Conservation (phyloP, 1,139 yeast genomes). For the Ogataea hybrid region DNA sequence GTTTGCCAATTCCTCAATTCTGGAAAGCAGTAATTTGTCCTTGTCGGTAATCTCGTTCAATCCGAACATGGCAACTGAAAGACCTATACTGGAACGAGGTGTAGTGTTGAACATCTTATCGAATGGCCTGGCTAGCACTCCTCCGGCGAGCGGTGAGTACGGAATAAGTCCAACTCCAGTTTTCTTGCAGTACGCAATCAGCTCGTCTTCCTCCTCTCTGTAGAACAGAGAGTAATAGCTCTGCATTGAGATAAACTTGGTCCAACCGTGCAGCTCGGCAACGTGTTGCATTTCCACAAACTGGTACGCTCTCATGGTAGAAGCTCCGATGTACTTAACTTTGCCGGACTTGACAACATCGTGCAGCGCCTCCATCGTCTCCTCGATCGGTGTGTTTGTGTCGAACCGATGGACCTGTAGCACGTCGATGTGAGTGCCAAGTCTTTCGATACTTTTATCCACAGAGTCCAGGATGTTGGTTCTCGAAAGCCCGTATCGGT, state of each 20-base stretch:
- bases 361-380: conserved; percentile 54
- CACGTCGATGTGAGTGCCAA: conserved; percentile 52
- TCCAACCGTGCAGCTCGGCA: conserved; percentile 53
- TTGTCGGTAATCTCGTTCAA: conserved; percentile 20
- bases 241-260: conserved; percentile 60
- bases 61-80: conserved; percentile 12
- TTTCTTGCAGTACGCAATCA: conserved; percentile 51
- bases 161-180: conserved; percentile 49
- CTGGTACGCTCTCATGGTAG: conserved; percentile 48
- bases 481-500: conserved; percentile 47
- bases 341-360: conserved; percentile 48
- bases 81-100: conserved; percentile 12
- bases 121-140: conserved; percentile 44
- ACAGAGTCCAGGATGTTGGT: conserved; percentile 56
- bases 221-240: conserved; percentile 52
- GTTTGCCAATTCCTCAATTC: conserved; percentile 53
- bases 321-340: conserved; percentile 58
- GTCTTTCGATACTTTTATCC: conserved; percentile 44
- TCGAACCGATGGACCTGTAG: conserved; percentile 53
- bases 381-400: conserved; percentile 41
- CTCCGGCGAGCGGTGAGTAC: conserved; percentile 52
- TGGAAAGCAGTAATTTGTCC: conserved; percentile 41
- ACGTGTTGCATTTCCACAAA: conserved; percentile 49
- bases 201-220: conserved; percentile 61
- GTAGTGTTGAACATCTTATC: conserved; percentile 12